Conservation (phyloP, 2,329 filamentous ascomycete species). For the Raffaelea arxii region DNA sequence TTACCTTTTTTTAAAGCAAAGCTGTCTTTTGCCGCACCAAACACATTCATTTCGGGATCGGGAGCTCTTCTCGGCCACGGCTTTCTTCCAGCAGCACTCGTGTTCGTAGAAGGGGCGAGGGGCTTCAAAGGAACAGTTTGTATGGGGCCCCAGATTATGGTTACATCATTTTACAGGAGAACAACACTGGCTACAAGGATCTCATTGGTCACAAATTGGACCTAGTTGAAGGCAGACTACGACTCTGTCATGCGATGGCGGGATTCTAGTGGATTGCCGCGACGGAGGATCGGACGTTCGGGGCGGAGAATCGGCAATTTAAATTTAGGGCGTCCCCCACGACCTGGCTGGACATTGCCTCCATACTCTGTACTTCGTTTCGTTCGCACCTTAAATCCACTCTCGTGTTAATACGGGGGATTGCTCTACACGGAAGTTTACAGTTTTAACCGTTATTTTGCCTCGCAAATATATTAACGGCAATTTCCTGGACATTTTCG, state of each 20-base stretch:
- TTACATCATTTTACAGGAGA: background rate
- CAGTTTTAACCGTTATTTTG: no score
- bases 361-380: background rate
- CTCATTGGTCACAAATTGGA: background rate
- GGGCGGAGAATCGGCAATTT: conserved; percentile 2
- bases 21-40: background rate
- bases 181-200: background rate
- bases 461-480: background rate
- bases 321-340: background rate
- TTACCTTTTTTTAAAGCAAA: background rate
- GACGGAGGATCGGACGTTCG: conserved; percentile 2
- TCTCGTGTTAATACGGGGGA: no score
- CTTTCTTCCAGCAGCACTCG: background rate
- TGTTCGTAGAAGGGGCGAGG: background rate
- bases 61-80: background rate
- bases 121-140: no score
- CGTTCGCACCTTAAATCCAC: no score
- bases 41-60: background rate
- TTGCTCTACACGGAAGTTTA: no score
- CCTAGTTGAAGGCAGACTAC: no score
- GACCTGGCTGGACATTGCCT: background rate
- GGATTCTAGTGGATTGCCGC: background rate
- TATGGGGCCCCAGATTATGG: background rate
- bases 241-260: background rate
- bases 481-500: background rate